Conservation (phyloP, 2,329 filamentous ascomycete species). For the Colletotrichum tropicicola region DNA sequence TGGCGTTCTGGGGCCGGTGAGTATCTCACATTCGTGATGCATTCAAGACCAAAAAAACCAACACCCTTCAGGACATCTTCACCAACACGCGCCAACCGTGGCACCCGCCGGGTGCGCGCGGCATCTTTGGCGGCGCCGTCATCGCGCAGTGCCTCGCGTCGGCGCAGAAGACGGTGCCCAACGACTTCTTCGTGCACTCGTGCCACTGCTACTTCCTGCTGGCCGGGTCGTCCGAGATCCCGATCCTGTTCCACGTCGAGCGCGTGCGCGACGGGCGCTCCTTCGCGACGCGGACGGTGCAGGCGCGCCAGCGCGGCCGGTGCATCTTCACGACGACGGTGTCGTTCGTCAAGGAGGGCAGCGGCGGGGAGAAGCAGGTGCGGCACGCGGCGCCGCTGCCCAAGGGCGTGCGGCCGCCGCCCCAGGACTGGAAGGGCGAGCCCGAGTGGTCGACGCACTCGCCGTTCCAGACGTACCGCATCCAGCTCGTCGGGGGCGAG, state of each 20-base stretch:
- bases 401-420: slow-evolving; percentile 44
- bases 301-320: slow-evolving; percentile 86
- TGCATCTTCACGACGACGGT: slow-evolving; percentile 97
- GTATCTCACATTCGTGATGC: slow-evolving; percentile 37
- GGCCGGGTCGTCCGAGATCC: slow-evolving; percentile 83
- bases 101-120: slow-evolving; percentile 91
- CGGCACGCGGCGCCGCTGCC: slow-evolving; percentile 74
- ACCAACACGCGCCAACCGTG: slow-evolving; percentile 92
- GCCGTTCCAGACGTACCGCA: slow-evolving; percentile 57
- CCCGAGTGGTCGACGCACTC: slow-evolving; percentile 59
- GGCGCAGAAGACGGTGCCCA: slow-evolving; percentile 85
- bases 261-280: slow-evolving; percentile 89
- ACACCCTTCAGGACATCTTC: slow-evolving; percentile 76
- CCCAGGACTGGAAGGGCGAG: slow-evolving; percentile 49
- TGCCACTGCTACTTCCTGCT: slow-evolving; percentile 99
- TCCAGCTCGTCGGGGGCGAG: slow-evolving; percentile 51
- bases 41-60: not conserved
- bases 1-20: slow-evolving; percentile 76
- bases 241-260: slow-evolving; percentile 95
- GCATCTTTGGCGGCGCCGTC: slow-evolving; percentile 92
- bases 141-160: slow-evolving; percentile 92
- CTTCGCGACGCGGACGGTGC: slow-evolving; percentile 94
- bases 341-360: slow-evolving; percentile 79
- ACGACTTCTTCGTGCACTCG: slow-evolving; percentile 85
- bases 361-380: slow-evolving; percentile 61